Conservation (phyloP, 129 eudicot species). For the Flaveria linearis region DNA sequence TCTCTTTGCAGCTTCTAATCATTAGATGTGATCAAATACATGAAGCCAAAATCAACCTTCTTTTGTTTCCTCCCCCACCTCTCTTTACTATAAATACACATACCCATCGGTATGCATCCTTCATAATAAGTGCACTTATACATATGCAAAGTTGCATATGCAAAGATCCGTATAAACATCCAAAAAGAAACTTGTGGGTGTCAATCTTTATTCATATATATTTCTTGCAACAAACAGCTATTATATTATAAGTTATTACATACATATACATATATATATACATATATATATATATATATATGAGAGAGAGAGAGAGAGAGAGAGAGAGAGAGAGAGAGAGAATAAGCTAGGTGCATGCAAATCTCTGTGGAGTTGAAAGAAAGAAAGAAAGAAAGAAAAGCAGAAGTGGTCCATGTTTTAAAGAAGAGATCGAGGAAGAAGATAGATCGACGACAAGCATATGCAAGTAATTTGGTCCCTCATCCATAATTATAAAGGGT, state of each 20-base stretch:
- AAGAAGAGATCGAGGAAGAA: constrained; percentile 36
- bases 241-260: neutral
- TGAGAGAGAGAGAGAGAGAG: neutral
- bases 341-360: constrained; percentile 27
- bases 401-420: constrained; percentile 44
- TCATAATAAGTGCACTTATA: neutral
- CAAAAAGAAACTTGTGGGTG: constrained; percentile 19
- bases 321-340: neutral
- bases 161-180: constrained; percentile 15
- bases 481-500: constrained; percentile 43
- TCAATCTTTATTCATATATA: constrained; percentile 22
- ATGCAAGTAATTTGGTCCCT: constrained; percentile 41
- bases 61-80: constrained; percentile 28
- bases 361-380: constrained; percentile 42
- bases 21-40: constrained; percentile 29
- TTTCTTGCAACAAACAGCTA: constrained; percentile 9
- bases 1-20: constrained; percentile 37
- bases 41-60: constrained; percentile 22
- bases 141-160: constrained; percentile 16
- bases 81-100: constrained; percentile 10
- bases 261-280: neutral
- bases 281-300: neutral
- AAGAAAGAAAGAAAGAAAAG: constrained; percentile 20
- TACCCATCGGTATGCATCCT: neutral
- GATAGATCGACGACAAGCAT: constrained; percentile 35